Base-by-base conservation (phyloP, 2,329 filamentous ascomycete genomes). In the Colletotrichum tropicicola region DNA sequence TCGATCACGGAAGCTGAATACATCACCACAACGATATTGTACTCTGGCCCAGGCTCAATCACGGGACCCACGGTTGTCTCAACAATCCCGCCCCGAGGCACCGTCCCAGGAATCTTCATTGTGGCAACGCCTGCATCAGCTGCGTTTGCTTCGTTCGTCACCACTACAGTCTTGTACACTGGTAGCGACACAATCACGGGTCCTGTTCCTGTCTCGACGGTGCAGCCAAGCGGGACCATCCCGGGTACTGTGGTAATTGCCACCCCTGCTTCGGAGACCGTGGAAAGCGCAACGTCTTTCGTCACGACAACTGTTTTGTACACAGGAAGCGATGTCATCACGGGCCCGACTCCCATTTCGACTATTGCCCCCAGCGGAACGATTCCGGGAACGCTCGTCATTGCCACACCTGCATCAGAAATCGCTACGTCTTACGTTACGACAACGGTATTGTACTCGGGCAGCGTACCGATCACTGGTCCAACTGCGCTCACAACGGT, bases 51-150 rank as follows among this genome's bases (percentile, higher is more conserved):
- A 19, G 41, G 32, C 19, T 5, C 39, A 6, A 32, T 54, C 9
- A 54, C 41, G 2, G 21, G 25, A 6, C 23, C 45, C 3, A 43
- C 21, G 5, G 21, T 35, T 4, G 13, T 45, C n/a, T 45, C 53
- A 5, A 56, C 53, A 4, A 32, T 47, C 6, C 17, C 52, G 2
- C 60, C 56, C 21, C 45, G 23, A 6, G 54, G 51, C 6, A 57
- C 63, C 13, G 15, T 6, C 3, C 63, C 64, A n/a, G 63, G 66
- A 1, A 65, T 59, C 3, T 45, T 65, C 9, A 51, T 67, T 5
- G 21, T 65, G 1, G 45, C 55, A 2, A 28, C 35, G n/a, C 55
- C 64, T 8, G 49, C 48, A n/a, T 53, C 52, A 7, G 35, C 17
- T 5, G 23, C 23, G n/a, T 13, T 21, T 8, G 51, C 35, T 9